A percentile compares a stretch with the other conserved stretches of the same genome.
phyloP scores from a whole-genome alignment of 495 filamentous ascomycete species.

The Aspergillus coremiiformis region DNA sequence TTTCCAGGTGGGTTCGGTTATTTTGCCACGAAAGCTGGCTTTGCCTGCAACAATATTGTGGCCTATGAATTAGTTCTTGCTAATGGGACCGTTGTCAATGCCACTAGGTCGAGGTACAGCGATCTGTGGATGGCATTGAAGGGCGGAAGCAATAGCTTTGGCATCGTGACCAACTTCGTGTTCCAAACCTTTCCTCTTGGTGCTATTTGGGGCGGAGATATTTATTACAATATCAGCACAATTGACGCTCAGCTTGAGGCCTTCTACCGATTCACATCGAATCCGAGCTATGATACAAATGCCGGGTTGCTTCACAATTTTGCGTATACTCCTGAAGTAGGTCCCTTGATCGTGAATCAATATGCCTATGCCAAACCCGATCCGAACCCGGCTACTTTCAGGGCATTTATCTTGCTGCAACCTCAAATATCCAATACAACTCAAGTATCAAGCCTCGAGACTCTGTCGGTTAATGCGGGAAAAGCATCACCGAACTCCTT shows the following conservation, averaged over 20 bases:
- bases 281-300: background rate
- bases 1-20: background rate
- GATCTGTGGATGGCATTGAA: slow-evolving; percentile 1
- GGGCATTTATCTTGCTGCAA: background rate
- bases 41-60: background rate
- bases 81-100: background rate
- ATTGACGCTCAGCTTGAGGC: background rate
- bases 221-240: background rate
- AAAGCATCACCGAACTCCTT: background rate
- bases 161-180: background rate
- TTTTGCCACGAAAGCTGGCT: background rate
- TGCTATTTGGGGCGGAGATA: background rate
- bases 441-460: background rate
- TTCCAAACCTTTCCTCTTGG: background rate
- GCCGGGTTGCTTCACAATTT: background rate
- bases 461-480: background rate
- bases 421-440: background rate
- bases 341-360: background rate
- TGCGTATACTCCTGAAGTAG: background rate
- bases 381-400: background rate
- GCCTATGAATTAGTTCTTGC: background rate
- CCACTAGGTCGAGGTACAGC: background rate
- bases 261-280: background rate
- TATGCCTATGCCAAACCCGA: background rate
- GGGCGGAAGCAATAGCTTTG: background rate